phyloP scores from a whole-genome alignment of 1,284 basidiomycete species.

The Naganishia liquefaciens region DNA sequence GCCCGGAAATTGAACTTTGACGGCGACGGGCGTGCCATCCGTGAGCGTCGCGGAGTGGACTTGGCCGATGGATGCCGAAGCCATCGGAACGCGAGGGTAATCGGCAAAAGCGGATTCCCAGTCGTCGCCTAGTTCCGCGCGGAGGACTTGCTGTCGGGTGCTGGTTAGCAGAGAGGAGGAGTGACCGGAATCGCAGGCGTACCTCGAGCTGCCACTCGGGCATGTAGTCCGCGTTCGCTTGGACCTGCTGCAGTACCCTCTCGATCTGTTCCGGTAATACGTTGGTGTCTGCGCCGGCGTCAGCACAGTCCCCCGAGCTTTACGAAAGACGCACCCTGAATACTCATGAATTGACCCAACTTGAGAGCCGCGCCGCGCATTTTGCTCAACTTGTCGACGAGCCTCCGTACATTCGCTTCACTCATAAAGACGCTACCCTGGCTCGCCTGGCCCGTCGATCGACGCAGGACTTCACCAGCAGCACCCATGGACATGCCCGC shows the following conservation, averaged over 20 bases:
- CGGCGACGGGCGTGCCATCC: conserved; percentile 64
- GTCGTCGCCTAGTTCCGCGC: conserved; percentile 68
- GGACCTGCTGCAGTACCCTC: conserved; percentile 82
- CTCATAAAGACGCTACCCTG: conserved; percentile 68
- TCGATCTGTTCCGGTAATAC: conserved; percentile 86
- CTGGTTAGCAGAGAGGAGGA: neutral
- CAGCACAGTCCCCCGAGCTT: neutral
- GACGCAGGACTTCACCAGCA: conserved; percentile 55
- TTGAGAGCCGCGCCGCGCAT: conserved; percentile 98
- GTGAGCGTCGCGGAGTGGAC: conserved; percentile 78
- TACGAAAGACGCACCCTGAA: conserved; percentile 68
- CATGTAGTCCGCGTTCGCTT: conserved; percentile 97
- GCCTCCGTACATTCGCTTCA: conserved; percentile 81
- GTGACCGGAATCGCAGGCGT: conserved; percentile 7
- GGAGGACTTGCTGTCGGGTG: conserved; percentile 71
- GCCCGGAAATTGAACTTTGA: conserved; percentile 96
- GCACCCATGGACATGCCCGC: conserved; percentile 55
- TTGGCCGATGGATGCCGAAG: conserved; percentile 95
- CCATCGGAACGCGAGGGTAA: conserved; percentile 87
- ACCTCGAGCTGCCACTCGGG: conserved; percentile 97
- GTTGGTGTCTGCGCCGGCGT: conserved; percentile 65
- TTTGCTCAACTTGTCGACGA: conserved; percentile 86
- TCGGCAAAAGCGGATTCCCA: conserved; percentile 73
- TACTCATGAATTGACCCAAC: conserved; percentile 94
- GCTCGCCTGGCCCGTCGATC: conserved; percentile 45